Percentiles rank a stretch among this genome's conserved stretches.
phyloP scores from a whole-genome alignment of 805 yeast genomes.

The Candida suzukii region DNA sequence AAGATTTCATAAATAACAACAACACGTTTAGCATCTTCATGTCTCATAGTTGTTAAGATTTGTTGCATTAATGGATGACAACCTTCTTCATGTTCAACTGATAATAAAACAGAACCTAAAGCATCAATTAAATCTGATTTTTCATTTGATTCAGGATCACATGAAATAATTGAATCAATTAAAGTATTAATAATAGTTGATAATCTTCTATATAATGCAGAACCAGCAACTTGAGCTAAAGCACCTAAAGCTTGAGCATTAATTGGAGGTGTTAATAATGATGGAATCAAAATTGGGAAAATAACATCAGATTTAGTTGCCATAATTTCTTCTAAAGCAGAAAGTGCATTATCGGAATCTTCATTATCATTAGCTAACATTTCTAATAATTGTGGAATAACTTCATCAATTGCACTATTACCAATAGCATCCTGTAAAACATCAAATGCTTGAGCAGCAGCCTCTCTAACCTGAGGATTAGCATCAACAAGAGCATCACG shows the following conservation, averaged over 20 bases:
- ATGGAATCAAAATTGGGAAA: conserved; percentile 89
- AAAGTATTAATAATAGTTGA: conserved; percentile 68
- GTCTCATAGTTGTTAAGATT: conserved; percentile 65
- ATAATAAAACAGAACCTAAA: conserved; percentile 60
- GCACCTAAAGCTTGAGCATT: conserved; percentile 87
- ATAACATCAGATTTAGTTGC: conserved; percentile 82
- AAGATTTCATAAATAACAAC: conserved; percentile 59
- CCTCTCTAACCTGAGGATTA: conserved; percentile 68
- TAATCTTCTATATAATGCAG: conserved; percentile 67
- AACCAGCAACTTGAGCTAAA: conserved; percentile 84
- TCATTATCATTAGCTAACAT: conserved; percentile 45
- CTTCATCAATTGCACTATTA: conserved; percentile 77
- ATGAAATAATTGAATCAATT: conserved; percentile 47
- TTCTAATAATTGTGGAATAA: conserved; percentile 74
- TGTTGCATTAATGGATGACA: conserved; percentile 81
- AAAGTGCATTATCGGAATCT: conserved; percentile 67
- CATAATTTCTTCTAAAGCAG: conserved; percentile 89
- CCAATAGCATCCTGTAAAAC: conserved; percentile 79
- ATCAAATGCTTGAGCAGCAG: conserved; percentile 91
- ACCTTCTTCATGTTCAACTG: conserved; percentile 74
- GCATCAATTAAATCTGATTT: conserved; percentile 39
- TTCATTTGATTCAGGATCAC: conserved; percentile 27
- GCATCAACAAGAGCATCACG: conserved; percentile 75
- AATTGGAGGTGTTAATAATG: conserved; percentile 74
- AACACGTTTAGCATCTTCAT: conserved; percentile 62